phyloP scores from a whole-genome alignment of 208 protist genomes.

The Wallacemonas sp. region DNA sequence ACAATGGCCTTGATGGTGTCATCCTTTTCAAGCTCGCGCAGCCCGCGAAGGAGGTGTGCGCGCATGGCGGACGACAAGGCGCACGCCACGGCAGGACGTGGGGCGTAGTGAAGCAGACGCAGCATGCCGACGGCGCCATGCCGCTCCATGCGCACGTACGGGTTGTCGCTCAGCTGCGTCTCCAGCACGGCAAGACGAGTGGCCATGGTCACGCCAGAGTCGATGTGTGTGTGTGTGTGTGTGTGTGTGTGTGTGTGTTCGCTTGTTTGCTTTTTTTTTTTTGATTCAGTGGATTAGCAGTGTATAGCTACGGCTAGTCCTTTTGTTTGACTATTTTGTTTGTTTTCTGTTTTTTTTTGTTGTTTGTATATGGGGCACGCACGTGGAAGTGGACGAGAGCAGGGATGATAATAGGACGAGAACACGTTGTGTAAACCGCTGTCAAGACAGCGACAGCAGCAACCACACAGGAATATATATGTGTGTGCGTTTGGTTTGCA shows the following conservation, averaged over 20 bases:
- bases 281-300: neutral
- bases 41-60: conserved; percentile 40
- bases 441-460: no score
- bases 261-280: neutral
- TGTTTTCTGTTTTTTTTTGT: neutral
- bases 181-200: conserved; percentile 29
- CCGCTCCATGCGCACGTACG: conserved; percentile 58
- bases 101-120: conserved; percentile 42
- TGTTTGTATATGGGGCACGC: no score
- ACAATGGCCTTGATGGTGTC: conserved; percentile 28
- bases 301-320: no score
- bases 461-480: no score
- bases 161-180: conserved; percentile 48
- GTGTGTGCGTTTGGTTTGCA: no score
- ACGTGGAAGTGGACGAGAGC: no score
- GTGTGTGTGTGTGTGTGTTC: conserved; percentile 11
- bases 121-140: conserved; percentile 41
- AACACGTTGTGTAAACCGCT: no score
- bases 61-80: conserved; percentile 52
- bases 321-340: no score
- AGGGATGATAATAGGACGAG: no score
- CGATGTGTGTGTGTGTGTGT: conserved; percentile 20
- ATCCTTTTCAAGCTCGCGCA: conserved; percentile 49
- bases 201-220: conserved; percentile 12
- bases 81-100: conserved; percentile 32